Conservation (phyloP, 2,329 filamentous ascomycete genomes). For the Elsinoe ampelina region DNA sequence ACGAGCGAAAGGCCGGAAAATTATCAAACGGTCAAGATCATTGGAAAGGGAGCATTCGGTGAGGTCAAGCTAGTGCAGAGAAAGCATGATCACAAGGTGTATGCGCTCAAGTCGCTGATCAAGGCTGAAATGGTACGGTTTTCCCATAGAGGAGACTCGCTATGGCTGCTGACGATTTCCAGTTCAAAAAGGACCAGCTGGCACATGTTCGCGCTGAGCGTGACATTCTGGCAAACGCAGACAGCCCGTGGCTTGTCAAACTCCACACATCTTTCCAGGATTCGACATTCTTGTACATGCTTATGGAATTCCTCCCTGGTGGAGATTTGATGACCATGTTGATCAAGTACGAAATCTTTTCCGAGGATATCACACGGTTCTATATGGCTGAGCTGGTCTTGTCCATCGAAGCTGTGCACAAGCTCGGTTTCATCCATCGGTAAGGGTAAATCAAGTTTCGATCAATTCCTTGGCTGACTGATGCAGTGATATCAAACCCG, state of each 20-base stretch:
- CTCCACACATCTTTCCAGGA: constrained; percentile 98
- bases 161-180: not conserved
- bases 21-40: constrained; percentile 94
- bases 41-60: constrained; percentile 96
- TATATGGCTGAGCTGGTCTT: constrained; percentile 98
- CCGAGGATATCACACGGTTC: constrained; percentile 95
- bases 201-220: constrained; percentile 95
- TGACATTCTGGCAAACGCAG: constrained; percentile 96
- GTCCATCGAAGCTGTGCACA: constrained; percentile 97
- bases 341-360: constrained; percentile 99
- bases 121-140: constrained; percentile 79
- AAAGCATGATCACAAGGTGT: constrained; percentile 92
- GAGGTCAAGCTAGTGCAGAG: constrained; percentile 97
- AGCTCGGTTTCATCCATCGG: constrained; percentile 97
- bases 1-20: constrained; percentile 91
- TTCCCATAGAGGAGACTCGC: not conserved
- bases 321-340: constrained; percentile 99
- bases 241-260: constrained; percentile 98
- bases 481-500: constrained; percentile 92
- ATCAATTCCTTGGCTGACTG: constrained; percentile 1
- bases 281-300: constrained; percentile 89
- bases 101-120: constrained; percentile 95
- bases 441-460: constrained; percentile 32
- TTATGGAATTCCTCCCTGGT: constrained; percentile 98
- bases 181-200: constrained; percentile 95